phyloP scores from a whole-genome alignment of 768 basidiomycete genomes.

The Pulveroboletus sp. region DNA sequence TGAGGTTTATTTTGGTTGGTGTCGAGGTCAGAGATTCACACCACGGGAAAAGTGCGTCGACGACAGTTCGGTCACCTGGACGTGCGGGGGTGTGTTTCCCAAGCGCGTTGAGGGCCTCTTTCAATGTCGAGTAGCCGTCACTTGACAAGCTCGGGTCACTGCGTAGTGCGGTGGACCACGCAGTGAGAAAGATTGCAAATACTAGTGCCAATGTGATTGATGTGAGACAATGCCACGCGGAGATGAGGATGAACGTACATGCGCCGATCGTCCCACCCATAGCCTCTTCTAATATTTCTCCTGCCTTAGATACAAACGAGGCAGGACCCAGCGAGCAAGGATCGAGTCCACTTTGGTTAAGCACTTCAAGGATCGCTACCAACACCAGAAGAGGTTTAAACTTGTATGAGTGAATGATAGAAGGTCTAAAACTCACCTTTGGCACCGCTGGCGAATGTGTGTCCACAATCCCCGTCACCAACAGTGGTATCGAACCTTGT shows the following conservation, averaged over 20 bases:
- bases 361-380: constrained; percentile 32
- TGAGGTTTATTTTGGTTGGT: background rate
- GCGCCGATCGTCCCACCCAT: constrained; percentile 59
- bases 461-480: constrained; percentile 64
- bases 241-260: constrained; percentile 33
- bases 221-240: background rate
- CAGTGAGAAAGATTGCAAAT: constrained; percentile 44
- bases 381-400: background rate
- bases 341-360: constrained; percentile 29
- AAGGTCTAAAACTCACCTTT: constrained; percentile 22
- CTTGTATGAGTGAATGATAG: background rate
- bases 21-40: constrained; percentile 23
- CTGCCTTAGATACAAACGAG: constrained; percentile 30
- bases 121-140: constrained; percentile 13
- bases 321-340: constrained; percentile 11
- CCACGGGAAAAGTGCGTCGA: constrained; percentile 53
- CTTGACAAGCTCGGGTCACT: background rate
- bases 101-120: constrained; percentile 30
- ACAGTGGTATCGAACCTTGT: constrained; percentile 59
- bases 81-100: constrained; percentile 47
- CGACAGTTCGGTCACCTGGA: constrained; percentile 53
- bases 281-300: constrained; percentile 44
- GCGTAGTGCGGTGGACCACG: constrained; percentile 28
- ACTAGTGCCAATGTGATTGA: constrained; percentile 25
- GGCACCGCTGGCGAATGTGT: constrained; percentile 53